Conservation (phyloP, 495 filamentous ascomycete species). For the Tuber umbilicatum region DNA sequence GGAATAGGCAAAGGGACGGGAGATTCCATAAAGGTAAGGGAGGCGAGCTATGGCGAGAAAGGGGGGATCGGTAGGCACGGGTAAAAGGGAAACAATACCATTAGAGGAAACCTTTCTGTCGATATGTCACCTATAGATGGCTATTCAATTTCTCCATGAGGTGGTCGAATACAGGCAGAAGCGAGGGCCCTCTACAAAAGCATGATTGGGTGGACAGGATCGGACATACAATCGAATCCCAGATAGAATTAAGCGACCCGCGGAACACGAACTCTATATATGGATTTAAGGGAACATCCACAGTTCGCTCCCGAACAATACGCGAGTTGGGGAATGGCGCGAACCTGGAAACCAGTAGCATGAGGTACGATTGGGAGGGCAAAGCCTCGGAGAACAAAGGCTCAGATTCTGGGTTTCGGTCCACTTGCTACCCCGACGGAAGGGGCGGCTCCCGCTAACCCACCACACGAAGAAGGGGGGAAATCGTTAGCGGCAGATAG, state of each 20-base stretch:
- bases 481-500: background rate
- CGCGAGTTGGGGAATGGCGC: background rate
- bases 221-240: background rate
- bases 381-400: background rate
- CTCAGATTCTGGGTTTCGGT: background rate
- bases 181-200: background rate
- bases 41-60: background rate
- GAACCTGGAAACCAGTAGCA: background rate
- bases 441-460: background rate
- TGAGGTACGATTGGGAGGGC: background rate
- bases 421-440: background rate
- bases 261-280: background rate
- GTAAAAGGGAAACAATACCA: background rate
- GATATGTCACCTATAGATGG: background rate
- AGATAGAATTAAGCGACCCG: background rate
- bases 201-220: background rate
- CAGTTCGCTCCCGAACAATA: background rate
- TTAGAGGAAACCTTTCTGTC: background rate
- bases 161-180: background rate
- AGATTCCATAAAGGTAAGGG: background rate
- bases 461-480: background rate
- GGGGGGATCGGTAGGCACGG: background rate
- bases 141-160: background rate
- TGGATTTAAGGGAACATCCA: background rate
- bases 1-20: background rate